Evolutionary conservation across 2,329 filamentous ascomycete species (phyloP), one percentile per base, ranked within the genome.

Genomic region (Parastagonospora avenae): DNA sequence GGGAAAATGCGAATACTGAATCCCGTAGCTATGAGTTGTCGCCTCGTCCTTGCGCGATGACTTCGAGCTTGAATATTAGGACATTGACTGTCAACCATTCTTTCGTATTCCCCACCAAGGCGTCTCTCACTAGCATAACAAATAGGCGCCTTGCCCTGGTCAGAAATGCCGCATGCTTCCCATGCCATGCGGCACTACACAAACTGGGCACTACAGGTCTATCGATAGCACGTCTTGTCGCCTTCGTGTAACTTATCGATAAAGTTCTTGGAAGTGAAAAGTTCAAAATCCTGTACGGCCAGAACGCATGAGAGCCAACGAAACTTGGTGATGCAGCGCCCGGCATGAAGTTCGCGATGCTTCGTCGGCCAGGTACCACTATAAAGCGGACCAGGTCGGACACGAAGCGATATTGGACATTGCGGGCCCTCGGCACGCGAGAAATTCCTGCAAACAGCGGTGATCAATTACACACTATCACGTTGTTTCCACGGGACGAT

Each of bases 381-480:
- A 15, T 4, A 9, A 33, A 12, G 42, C 33, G 27, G 43, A n/a
- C 16, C 43, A 39, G 24, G 42, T 24, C 24, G 33, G 33, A 38
- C 38, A 19, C 33, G 35, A 39, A 39, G 33, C 35, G 39, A 46
- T 38, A 24, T 38, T 12, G 35, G 8, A n/a, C 43, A 24, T 19
- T 15, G 43, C 35, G 35, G 43, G 14, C 39, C 15, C 14, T 39
- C 35, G 43, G 43, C 43, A 46, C n/a, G 19, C 31, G 6, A 24
- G 16, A 36, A 43, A 14, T 37, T 45, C 30, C 33, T 30, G n/a
- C 7, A 11, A 32, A 44, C 27, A 12, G 29, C 7, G 29, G 19
- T 12, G 10, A n/a, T 12, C 11, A 9, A 33, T 33, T 11, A 8
- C 12, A 8, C 15, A n/a, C 19, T 28, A 24, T 19, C 12, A 27